Evolutionary conservation across 495 filamentous ascomycete species (phyloP), one percentile per base, ranked within the genome.

Genomic region (Penicillium paxilli): DNA sequence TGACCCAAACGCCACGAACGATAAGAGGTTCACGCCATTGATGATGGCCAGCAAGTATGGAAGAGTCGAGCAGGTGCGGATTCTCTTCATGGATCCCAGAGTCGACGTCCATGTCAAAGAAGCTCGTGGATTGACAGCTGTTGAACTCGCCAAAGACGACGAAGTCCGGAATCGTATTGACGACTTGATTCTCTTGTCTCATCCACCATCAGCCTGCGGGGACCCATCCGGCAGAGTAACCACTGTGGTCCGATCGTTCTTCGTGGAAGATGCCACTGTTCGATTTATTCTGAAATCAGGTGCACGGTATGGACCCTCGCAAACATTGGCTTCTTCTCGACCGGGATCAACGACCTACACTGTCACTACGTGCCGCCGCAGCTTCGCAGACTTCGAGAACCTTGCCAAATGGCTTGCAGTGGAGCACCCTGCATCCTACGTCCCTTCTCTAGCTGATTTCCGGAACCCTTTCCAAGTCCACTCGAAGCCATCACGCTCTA

Each of bases 41-140:
- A 99, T 99, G 95, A 89, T 98, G 51, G 93, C 92, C n/a, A 96
- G 92, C 77, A 99, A 99, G 71, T 99, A 96, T 62, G 94, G 93
- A 21, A 83, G 95, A 41, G 87, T 96, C 16, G 94, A 97, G 56
- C 88, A 92, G 79, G 93, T 99, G 6, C 83, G 92, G 51, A 86
- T 86, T 14, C 77, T 99, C 11, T 97, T 96, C 64, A 80, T 83
- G 44, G 95, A 98, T 67, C 80, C 89, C 14, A 78, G 95, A 51
- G 91, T 97, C 5, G 95, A 99, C 67, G 72, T 91, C 1, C 82
- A 85, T 28, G 84, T 91, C 22, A 91, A 88, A 65, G 95, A 99
- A 58, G 67, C 89, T 11, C 84, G 95, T 47, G 95, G 95, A 2
- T 76, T 99, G 62, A 97, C 93, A 22, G 95, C 95, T 2, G 91